A percentile compares a stretch with the other conserved stretches of the same genome.
These are phyloP conservation scores for Colletotrichum sp. DNA, from an alignment of 2,329 filamentous ascomycete genomes.

Conservation along the genomic window DNA sequence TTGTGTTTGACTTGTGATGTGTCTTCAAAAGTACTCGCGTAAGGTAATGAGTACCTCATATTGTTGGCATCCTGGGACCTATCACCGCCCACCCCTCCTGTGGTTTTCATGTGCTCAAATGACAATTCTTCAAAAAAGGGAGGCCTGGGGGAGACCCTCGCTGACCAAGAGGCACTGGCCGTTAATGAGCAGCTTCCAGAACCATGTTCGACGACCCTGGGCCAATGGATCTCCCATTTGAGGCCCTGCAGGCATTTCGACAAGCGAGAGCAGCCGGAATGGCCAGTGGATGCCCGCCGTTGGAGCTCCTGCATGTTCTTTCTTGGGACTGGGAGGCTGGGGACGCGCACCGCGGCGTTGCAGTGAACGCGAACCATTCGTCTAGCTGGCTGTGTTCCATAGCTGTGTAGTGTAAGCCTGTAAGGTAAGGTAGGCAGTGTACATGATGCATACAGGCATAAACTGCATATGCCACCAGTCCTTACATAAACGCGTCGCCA, in stretches of 20 bases:
- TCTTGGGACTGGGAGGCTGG: background rate
- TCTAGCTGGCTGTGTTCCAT: background rate
- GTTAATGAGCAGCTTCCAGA: constrained; percentile 12
- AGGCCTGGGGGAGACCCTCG: background rate
- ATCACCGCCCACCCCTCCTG: background rate
- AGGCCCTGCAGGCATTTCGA: constrained; percentile 3
- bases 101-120: background rate
- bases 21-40: background rate
- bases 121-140: background rate
- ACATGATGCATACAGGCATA: background rate
- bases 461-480: background rate
- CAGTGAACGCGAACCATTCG: background rate
- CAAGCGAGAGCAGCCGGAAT: constrained; percentile 7
- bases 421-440: background rate
- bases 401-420: background rate
- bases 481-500: background rate
- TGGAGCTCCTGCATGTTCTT: background rate
- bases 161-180: background rate
- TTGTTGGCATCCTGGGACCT: background rate
- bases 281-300: background rate
- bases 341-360: background rate
- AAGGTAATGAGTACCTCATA: background rate
- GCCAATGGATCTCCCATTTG: constrained; percentile 7
- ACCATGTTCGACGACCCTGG: constrained; percentile 1
- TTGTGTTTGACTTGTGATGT: background rate